phyloP scores from a whole-genome alignment of 805 yeast species.

The Nakazawaea ambrosiae region DNA sequence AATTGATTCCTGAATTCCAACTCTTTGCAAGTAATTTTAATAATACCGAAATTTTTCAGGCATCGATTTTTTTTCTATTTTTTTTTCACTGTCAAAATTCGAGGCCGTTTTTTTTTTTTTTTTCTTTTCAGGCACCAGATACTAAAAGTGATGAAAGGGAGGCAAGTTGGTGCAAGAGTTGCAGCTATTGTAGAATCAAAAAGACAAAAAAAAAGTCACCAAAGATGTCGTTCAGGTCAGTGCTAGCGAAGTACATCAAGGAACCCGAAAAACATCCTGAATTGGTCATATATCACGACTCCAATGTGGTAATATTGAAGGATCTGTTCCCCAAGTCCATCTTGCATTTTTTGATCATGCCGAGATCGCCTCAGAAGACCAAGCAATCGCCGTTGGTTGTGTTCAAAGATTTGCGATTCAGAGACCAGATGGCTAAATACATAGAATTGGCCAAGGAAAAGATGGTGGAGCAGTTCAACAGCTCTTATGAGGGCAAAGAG shows the following conservation, averaged over 20 bases:
- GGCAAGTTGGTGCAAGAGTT: too few species aligned
- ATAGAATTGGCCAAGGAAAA: conserved; percentile 28
- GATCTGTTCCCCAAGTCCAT: conserved; percentile 62
- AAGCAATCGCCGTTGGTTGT: conserved; percentile 45
- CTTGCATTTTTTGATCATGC: conserved; percentile 56
- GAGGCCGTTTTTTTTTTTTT: too few species aligned
- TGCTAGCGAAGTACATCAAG: conserved; percentile 40
- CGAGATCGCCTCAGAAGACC: conserved; percentile 37
- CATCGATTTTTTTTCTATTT: too few species aligned
- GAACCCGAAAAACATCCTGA: conserved; percentile 33
- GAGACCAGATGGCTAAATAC: conserved; percentile 22
- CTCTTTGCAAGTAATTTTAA: too few species aligned
- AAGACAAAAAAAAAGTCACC: neutral
- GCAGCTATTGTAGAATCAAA: too few species aligned
- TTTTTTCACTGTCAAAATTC: too few species aligned
- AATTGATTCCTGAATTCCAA: too few species aligned
- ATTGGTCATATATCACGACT: conserved; percentile 40
- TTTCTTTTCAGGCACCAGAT: too few species aligned
- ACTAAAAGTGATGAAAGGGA: too few species aligned
- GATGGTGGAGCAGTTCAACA: conserved; percentile 13
- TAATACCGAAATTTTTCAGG: too few species aligned
- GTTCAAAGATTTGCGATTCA: conserved; percentile 28
- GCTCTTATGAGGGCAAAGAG: conserved; percentile 13
- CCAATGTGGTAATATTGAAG: conserved; percentile 44
- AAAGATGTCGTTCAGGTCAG: conserved; percentile 36